A percentile compares a stretch with the other conserved stretches of the same genome.
These are phyloP conservation scores for Trametopsis cervina DNA, from an alignment of 768 basidiomycete species.

Conservation along the genomic window DNA sequence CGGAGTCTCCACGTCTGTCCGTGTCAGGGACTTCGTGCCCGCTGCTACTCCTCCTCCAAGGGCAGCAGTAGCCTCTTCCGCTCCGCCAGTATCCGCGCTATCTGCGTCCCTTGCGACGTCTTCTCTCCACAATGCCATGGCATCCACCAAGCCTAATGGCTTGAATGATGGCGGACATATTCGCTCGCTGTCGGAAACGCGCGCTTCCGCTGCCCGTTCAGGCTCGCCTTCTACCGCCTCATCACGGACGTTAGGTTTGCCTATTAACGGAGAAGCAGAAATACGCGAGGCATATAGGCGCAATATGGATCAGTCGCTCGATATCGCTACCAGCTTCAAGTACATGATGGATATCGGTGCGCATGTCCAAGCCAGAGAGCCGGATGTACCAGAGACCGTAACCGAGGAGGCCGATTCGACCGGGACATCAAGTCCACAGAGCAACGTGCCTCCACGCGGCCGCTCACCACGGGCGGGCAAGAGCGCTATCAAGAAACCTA, in stretches of 20 bases:
- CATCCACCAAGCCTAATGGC: conserved; percentile 18
- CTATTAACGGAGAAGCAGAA: conserved; percentile 13
- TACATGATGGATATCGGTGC: conserved; percentile 39
- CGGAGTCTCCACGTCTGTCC: conserved; percentile 20
- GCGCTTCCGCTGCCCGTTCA: conserved; percentile 11
- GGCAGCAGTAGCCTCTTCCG: conserved; percentile 20
- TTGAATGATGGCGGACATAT: conserved; percentile 10
- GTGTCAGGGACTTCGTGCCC: conserved; percentile 55
- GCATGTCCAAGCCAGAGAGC: conserved; percentile 25
- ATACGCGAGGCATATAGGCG: conserved; percentile 35
- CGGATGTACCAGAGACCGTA: conserved; percentile 8
- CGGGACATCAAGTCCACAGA: conserved; percentile 10
- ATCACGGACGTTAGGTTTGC: conserved; percentile 16
- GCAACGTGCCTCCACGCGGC: conserved; percentile 3
- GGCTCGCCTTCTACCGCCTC: conserved; percentile 21
- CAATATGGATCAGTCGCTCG: conserved; percentile 40
- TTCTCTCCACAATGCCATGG: conserved; percentile 46
- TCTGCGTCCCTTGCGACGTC: conserved; percentile 64
- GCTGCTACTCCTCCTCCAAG: conserved; percentile 31
- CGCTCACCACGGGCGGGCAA: conserved; percentile 12
- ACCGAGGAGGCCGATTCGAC: conserved; percentile 3
- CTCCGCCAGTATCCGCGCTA: conserved; percentile 47
- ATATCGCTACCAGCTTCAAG: conserved; percentile 40
- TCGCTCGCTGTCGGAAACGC: background rate
- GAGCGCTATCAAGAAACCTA: conserved; percentile 21